These are phyloP conservation scores for Daldinia sp. DNA, from an alignment of 2,329 filamentous ascomycete genomes.

Conservation along the genomic window DNA sequence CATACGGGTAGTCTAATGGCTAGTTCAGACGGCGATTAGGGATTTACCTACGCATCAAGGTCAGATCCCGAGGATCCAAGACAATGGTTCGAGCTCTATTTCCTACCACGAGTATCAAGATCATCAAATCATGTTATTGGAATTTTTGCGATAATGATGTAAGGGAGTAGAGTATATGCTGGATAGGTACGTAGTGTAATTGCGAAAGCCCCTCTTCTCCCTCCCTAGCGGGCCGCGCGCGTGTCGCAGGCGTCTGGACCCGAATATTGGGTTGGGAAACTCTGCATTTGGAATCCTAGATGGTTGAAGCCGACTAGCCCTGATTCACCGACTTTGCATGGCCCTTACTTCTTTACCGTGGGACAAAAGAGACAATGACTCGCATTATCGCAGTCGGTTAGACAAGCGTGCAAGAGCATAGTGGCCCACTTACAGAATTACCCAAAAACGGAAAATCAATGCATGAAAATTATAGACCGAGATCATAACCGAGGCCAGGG, in stretches of 20 bases:
- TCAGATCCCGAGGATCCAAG: constrained; percentile 25
- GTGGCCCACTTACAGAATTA: constrained; percentile 24
- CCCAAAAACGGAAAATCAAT: constrained; percentile 33
- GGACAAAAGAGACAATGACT: constrained; percentile 29
- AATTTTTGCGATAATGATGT: constrained; percentile 26
- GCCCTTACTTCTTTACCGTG: constrained; percentile 33
- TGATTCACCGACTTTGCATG: constrained; percentile 39
- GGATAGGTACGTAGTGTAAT: not conserved
- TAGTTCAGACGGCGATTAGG: constrained; percentile 24
- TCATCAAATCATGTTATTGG: constrained; percentile 24
- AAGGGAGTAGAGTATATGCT: constrained; percentile 24
- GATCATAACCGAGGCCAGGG: constrained; percentile 12
- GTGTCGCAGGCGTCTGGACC: constrained; percentile 34
- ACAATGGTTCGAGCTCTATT: constrained; percentile 12
- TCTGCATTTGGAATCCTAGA: constrained; percentile 19
- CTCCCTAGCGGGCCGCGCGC: constrained; percentile 38
- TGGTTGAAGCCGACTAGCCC: constrained; percentile 20
- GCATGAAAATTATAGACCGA: constrained; percentile 13
- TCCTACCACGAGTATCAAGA: constrained; percentile 9
- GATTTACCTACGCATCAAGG: constrained; percentile 11
- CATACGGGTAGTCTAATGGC: constrained; percentile 25
- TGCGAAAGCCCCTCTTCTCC: constrained; percentile 26
- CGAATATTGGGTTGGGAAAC: constrained; percentile 20
- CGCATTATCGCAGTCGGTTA: constrained; percentile 33
- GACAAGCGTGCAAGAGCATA: constrained; percentile 13